Evolutionary conservation across 2,329 filamentous ascomycete species (phyloP).

Genomic region (Neurospora sp.): DNA sequence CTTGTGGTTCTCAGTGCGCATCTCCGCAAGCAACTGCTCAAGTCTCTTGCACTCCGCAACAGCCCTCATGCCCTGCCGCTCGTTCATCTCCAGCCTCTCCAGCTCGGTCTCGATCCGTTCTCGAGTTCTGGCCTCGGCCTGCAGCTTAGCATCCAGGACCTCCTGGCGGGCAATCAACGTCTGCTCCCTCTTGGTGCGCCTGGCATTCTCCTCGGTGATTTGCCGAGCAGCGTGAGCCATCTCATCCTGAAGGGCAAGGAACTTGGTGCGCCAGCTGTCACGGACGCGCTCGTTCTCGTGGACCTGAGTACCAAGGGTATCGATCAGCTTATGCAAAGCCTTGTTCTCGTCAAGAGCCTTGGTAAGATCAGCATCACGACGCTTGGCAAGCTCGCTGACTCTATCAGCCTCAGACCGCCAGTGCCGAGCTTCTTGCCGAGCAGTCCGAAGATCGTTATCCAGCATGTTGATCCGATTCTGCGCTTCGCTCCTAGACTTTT

Average conservation of each 20-base stretch:
- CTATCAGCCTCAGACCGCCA: constrained; percentile 55
- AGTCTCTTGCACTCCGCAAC: constrained; percentile 53
- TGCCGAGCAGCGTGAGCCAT: constrained; percentile 72
- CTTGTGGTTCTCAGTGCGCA: constrained; percentile 59
- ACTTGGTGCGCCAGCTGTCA: constrained; percentile 74
- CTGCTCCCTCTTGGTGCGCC: constrained; percentile 69
- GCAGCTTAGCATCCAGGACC: constrained; percentile 66
- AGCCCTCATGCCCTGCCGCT: constrained; percentile 55
- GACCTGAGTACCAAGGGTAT: constrained; percentile 65
- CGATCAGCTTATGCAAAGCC: constrained; percentile 63
- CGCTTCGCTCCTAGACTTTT: constrained; percentile 45
- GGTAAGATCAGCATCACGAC: constrained; percentile 38
- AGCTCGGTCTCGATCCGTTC: constrained; percentile 59
- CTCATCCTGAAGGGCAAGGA: constrained; percentile 77
- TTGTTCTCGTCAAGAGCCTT: constrained; percentile 53
- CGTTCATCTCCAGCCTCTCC: constrained; percentile 53
- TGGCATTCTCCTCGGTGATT: constrained; percentile 72
- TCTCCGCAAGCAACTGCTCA: constrained; percentile 43
- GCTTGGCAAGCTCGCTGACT: constrained; percentile 40
- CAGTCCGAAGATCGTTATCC: constrained; percentile 45
- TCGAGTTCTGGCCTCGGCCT: constrained; percentile 61
- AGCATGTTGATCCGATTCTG: constrained; percentile 44
- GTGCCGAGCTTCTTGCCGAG: constrained; percentile 47
- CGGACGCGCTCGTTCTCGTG: constrained; percentile 79
- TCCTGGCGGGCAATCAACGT: constrained; percentile 71